phyloP scores from a whole-genome alignment of 805 yeast species.

The Trichomonascus vanleenenianus region DNA sequence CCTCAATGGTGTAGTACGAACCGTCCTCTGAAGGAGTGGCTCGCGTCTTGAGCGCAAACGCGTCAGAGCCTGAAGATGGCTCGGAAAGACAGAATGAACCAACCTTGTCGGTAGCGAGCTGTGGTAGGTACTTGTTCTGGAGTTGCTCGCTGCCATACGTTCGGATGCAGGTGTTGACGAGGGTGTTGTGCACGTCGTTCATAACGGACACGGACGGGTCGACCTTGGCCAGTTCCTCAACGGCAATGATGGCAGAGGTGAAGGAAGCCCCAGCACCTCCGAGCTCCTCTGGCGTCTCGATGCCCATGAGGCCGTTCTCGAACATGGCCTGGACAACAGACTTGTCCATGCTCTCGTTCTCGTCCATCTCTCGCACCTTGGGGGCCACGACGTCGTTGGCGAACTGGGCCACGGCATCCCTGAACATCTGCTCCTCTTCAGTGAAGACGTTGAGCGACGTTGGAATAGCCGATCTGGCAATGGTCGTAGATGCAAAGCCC shows the following conservation, averaged over 20 bases:
- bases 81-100: slow-evolving; percentile 37
- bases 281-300: slow-evolving; percentile 38
- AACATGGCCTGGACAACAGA: slow-evolving; percentile 27
- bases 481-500: not conserved
- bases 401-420: slow-evolving; percentile 33
- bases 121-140: slow-evolving; percentile 34
- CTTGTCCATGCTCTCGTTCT: slow-evolving; percentile 29
- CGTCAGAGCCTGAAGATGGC: slow-evolving; percentile 36
- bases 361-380: slow-evolving; percentile 33
- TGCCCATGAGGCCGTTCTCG: slow-evolving; percentile 38
- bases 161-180: slow-evolving; percentile 35
- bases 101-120: slow-evolving; percentile 28
- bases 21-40: slow-evolving; percentile 34
- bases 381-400: slow-evolving; percentile 35
- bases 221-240: slow-evolving; percentile 38
- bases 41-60: slow-evolving; percentile 34
- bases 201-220: slow-evolving; percentile 36
- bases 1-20: slow-evolving; percentile 30
- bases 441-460: slow-evolving; percentile 28
- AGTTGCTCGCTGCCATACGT: slow-evolving; percentile 32
- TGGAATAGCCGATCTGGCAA: not conserved
- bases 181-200: slow-evolving; percentile 40
- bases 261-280: slow-evolving; percentile 41
- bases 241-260: slow-evolving; percentile 38
- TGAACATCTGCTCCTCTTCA: slow-evolving; percentile 36